Percentiles rank a stretch among this genome's conserved stretches.
Evolutionary conservation across 768 basidiomycete species (phyloP).

Genomic region (Xerocomus brunneocitrinus): DNA sequence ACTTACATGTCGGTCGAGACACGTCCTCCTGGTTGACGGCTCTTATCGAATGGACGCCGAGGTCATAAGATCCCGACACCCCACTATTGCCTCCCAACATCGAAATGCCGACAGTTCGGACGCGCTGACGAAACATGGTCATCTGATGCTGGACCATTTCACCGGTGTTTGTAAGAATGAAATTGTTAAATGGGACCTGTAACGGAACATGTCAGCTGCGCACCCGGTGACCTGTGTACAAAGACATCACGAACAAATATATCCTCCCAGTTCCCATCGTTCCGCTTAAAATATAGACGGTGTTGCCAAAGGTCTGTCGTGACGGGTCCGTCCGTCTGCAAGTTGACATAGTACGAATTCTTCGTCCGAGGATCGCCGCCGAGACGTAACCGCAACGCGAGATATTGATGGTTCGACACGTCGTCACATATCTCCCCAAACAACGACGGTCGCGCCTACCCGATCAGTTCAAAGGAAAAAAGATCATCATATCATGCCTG

Average conservation of each 20-base stretch:
- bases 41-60: conserved; percentile 76
- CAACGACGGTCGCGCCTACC: conserved; percentile 67
- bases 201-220: conserved; percentile 2
- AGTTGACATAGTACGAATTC: conserved; percentile 87
- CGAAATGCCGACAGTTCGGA: conserved; percentile 83
- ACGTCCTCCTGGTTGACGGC: conserved; percentile 76
- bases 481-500: background rate
- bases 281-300: conserved; percentile 70
- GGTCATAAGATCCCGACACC: conserved; percentile 70
- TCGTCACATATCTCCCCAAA: conserved; percentile 88
- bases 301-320: conserved; percentile 94
- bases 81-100: conserved; percentile 82
- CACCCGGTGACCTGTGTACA: conserved; percentile 1
- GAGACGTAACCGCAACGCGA: conserved; percentile 75
- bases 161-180: conserved; percentile 71
- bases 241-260: conserved; percentile 51
- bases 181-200: conserved; percentile 78
- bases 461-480: background rate
- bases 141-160: conserved; percentile 68
- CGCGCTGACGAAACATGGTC: conserved; percentile 65
- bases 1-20: conserved; percentile 30
- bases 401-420: conserved; percentile 73
- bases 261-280: conserved; percentile 73
- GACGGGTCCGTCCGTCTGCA: conserved; percentile 82
- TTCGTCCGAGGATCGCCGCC: conserved; percentile 72